phyloP scores from a whole-genome alignment of 225 moss, liverwort and hornwort species.

The Marchantia paleacea region DNA sequence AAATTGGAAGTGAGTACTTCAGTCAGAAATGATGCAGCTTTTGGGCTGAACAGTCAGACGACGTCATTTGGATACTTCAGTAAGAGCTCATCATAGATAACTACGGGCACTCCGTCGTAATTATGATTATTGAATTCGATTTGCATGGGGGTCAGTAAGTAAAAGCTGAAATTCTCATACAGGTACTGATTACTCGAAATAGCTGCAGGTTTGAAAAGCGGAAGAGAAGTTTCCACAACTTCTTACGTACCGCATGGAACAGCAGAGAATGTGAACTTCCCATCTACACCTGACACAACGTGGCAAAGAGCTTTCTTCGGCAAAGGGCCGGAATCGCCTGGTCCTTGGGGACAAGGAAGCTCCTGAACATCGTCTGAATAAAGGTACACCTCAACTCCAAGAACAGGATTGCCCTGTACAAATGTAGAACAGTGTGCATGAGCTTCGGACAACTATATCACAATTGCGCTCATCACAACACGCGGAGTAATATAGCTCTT shows the following conservation, averaged over 20 bases:
- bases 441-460: not conserved
- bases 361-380: conserved; percentile 66
- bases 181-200: too few species aligned
- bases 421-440: not conserved
- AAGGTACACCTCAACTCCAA: conserved; percentile 82
- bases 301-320: conserved; percentile 64
- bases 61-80: too few species aligned
- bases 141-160: too few species aligned
- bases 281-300: conserved; percentile 63
- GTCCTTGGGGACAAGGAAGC: conserved; percentile 60
- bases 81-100: too few species aligned
- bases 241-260: conserved; percentile 64
- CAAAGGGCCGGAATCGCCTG: conserved; percentile 47
- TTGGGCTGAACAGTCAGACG: too few species aligned
- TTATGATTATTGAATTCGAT: too few species aligned
- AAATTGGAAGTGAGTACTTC: too few species aligned
- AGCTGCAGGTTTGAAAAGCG: not conserved
- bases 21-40: too few species aligned
- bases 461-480: too few species aligned
- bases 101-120: too few species aligned
- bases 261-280: conserved; percentile 61
- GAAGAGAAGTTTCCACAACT: not conserved
- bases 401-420: conserved; percentile 77
- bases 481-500: too few species aligned
- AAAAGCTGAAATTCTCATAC: too few species aligned